Evolutionary conservation across 441 rosid genomes (phyloP), one percentile per base, ranked within the genome.

Genomic region (Syzygium malaccense): DNA sequence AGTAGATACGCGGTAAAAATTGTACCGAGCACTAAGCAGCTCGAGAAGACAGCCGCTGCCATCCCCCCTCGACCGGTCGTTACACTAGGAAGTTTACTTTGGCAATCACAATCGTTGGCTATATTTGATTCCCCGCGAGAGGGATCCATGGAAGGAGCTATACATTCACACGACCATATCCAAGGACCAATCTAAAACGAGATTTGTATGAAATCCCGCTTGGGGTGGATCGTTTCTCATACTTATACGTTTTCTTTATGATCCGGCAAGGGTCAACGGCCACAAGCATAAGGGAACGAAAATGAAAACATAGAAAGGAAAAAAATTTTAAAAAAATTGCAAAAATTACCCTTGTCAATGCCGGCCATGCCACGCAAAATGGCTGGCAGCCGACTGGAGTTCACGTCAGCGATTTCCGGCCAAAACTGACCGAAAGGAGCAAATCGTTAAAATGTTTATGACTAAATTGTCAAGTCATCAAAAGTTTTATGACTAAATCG

Each of bases 381-480:
- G 48, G 48, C 2, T 7, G 48, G 7, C 1, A 7, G 8, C 48
- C 48, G 48, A 8, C 6, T 8, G 8, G 8, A 45, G 48, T 45
- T 7, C 48, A 45, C 8, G 48, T 45, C 48, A 45, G 8, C 48
- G 1, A 45, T 45, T 45, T 45, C 4, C 48, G 1, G 1, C 7
- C 48, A 45, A 45, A 45, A 45, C 7, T 45, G 8, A 45, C 1
- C 48, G 48, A 7, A 45, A 45, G 2, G 48, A 45, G 48, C 48
- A 7, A 45, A 2, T 45, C 48, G 48, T 45, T 7, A 45, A 45
- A 45, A 45, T 4, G 2, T 45, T 45, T 45, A n/a, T n/a, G 71
- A 0, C 3, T n/a, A 2, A 33, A 62, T n/a, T 0, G 0, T n/a
- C n/a, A 62, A 1, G 15, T 62, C 0, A 7, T 4, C 33, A 62